Conservation (phyloP, 2,329 filamentous ascomycete genomes). For the Arthrobotrys pseudoclavata region DNA sequence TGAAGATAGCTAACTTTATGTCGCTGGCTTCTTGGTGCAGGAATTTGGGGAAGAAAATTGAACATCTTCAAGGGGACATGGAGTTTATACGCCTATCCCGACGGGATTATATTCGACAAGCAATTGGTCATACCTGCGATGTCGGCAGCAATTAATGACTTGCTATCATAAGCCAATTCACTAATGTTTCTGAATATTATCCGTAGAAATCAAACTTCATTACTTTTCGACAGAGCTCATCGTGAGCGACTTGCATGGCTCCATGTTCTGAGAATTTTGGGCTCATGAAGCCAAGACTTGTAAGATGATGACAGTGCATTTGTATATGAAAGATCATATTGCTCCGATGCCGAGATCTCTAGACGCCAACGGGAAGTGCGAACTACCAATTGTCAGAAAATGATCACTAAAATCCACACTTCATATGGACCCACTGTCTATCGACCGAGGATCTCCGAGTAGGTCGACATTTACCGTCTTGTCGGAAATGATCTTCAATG, state of each 20-base stretch:
- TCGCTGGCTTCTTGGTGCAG: background rate
- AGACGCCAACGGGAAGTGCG: conserved; percentile 12
- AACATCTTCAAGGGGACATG: background rate
- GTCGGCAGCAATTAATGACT: background rate
- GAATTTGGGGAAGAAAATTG: background rate
- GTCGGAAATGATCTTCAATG: background rate
- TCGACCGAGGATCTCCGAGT: background rate
- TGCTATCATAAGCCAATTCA: background rate
- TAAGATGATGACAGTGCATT: conserved; percentile 14
- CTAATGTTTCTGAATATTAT: conserved; percentile 2
- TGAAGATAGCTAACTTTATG: background rate
- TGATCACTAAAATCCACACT: background rate
- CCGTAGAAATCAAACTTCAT: background rate
- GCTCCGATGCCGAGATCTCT: background rate
- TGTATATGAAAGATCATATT: background rate
- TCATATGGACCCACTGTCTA: background rate
- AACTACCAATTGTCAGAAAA: background rate
- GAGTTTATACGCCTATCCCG: background rate
- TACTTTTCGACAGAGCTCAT: background rate
- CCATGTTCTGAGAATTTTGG: background rate
- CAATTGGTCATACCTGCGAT: background rate
- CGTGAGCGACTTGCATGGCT: background rate
- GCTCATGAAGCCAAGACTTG: background rate
- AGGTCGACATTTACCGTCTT: background rate
- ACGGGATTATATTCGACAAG: background rate